These are phyloP conservation scores for Coemansia sp. DNA, from an alignment of 192 early-diverging fungal species.

Conservation along the genomic window DNA sequence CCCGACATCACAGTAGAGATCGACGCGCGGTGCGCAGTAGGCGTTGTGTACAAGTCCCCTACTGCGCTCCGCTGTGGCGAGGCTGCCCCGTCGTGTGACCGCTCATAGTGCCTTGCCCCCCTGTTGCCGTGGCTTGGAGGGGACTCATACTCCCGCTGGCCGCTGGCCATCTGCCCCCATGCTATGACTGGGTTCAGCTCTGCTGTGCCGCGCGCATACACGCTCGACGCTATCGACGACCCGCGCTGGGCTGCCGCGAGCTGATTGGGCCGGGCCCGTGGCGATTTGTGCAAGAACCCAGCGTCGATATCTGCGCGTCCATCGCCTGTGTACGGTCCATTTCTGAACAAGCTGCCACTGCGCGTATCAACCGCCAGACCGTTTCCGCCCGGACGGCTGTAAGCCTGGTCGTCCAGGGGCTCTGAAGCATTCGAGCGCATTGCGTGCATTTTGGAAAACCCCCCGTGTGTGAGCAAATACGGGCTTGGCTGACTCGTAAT, in stretches of 20 bases:
- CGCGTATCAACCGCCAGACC: conserved; percentile 31
- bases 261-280: neutral
- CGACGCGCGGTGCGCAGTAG: conserved; percentile 37
- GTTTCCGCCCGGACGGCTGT: conserved; percentile 5
- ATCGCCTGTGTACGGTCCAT: neutral
- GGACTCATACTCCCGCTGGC: conserved; percentile 4
- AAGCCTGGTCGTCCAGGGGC: conserved; percentile 4
- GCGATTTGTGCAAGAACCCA: neutral
- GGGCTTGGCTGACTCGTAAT: too few relatives aligned
- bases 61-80: conserved; percentile 15
- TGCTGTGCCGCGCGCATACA: conserved; percentile 8
- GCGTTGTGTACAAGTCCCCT: conserved; percentile 14
- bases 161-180: conserved; percentile 25
- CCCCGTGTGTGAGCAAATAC: neutral
- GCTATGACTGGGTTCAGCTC: conserved; percentile 30
- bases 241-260: neutral
- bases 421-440: neutral
- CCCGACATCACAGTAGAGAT: conserved; percentile 35
- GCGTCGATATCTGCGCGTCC: neutral
- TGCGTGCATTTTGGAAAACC: neutral
- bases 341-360: neutral
- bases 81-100: conserved; percentile 6
- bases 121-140: conserved; percentile 15
- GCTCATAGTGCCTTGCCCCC: conserved; percentile 1
- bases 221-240: neutral